Percentiles rank a stretch among this genome's conserved stretches.
Conservation (phyloP, 2,329 filamentous ascomycete species). For the Cercospora sp. region DNA sequence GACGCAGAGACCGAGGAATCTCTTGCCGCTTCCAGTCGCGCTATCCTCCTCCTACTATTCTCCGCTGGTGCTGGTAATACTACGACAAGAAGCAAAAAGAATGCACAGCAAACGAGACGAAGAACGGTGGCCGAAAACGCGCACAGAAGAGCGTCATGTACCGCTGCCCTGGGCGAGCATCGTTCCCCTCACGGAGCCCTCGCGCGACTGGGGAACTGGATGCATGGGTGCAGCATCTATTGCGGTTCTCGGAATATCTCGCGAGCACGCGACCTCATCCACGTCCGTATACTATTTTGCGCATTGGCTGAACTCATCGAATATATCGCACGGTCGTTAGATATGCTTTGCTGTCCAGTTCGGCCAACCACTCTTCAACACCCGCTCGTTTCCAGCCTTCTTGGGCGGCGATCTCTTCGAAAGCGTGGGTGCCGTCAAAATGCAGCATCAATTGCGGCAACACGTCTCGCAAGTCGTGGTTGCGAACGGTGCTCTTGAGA, state of each 20-base stretch:
- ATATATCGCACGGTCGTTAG: slow-evolving; percentile 41
- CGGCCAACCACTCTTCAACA: slow-evolving; percentile 54
- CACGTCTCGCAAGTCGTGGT: slow-evolving; percentile 61
- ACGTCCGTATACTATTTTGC: not conserved
- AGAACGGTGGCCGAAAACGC: not conserved
- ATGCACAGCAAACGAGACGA: not conserved
- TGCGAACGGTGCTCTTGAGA: slow-evolving; percentile 29
- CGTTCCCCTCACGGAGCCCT: slow-evolving; percentile 15
- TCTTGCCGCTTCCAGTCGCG: slow-evolving; percentile 11
- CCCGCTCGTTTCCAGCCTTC: slow-evolving; percentile 82
- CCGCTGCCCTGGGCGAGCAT: not conserved
- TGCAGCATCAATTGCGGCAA: slow-evolving; percentile 80
- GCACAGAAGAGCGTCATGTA: slow-evolving; percentile 4
- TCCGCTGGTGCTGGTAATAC: not conserved
- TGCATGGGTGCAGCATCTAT: slow-evolving; percentile 10
- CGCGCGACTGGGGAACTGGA: slow-evolving; percentile 5
- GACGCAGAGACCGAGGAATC: slow-evolving; percentile 5
- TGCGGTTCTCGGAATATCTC: slow-evolving; percentile 4
- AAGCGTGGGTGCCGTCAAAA: slow-evolving; percentile 79
- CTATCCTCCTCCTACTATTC: not conserved
- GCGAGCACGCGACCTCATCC: not conserved
- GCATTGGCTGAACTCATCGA: slow-evolving; percentile 1
- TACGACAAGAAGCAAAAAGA: not conserved
- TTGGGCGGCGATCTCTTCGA: slow-evolving; percentile 83
- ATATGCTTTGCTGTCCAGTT: slow-evolving; percentile 70